Percentiles rank a stretch among this genome's conserved stretches.
These are phyloP conservation scores for Paradendryphiella salina DNA, from an alignment of 2,329 filamentous ascomycete species.

Conservation along the genomic window DNA sequence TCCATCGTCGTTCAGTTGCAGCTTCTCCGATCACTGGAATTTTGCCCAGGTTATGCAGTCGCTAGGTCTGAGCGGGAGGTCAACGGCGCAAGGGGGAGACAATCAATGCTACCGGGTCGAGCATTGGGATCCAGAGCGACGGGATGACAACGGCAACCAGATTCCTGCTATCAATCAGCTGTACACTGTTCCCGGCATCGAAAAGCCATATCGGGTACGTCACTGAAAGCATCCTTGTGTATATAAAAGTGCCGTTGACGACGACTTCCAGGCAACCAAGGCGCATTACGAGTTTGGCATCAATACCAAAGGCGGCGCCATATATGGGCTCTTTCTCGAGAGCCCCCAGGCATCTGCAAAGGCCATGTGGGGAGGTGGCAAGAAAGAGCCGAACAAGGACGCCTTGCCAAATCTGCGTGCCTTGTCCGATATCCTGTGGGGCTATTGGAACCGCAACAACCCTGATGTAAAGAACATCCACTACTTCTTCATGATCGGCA, in stretches of 20 bases:
- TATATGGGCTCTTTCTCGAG: conserved; percentile 21
- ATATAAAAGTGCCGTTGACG: not conserved
- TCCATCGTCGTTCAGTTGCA: conserved; percentile 13
- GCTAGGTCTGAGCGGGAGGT: conserved; percentile 12
- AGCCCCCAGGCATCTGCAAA: conserved; percentile 11
- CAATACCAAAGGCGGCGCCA: conserved; percentile 16
- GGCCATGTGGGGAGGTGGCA: conserved; percentile 11
- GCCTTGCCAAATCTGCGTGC: conserved; percentile 21
- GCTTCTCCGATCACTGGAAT: conserved; percentile 18
- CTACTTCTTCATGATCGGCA: conserved; percentile 24
- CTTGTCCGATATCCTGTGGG: conserved; percentile 29
- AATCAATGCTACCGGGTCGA: conserved; percentile 19
- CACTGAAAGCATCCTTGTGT: too few species aligned
- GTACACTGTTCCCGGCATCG: conserved; percentile 17
- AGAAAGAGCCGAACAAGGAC: not conserved
- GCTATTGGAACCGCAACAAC: conserved; percentile 21
- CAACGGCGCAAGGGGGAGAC: conserved; percentile 17
- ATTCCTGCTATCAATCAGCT: conserved; percentile 19
- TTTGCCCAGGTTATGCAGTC: conserved; percentile 9
- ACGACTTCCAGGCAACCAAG: conserved; percentile 15
- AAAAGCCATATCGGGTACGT: conserved; percentile 16
- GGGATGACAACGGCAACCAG: conserved; percentile 9
- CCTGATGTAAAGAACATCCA: conserved; percentile 16
- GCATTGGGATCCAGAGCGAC: conserved; percentile 18
- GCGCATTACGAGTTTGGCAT: conserved; percentile 22